Evolutionary conservation across 2,329 filamentous ascomycete species (phyloP), one percentile per base, ranked within the genome.

Genomic region (Capronia coronata): DNA sequence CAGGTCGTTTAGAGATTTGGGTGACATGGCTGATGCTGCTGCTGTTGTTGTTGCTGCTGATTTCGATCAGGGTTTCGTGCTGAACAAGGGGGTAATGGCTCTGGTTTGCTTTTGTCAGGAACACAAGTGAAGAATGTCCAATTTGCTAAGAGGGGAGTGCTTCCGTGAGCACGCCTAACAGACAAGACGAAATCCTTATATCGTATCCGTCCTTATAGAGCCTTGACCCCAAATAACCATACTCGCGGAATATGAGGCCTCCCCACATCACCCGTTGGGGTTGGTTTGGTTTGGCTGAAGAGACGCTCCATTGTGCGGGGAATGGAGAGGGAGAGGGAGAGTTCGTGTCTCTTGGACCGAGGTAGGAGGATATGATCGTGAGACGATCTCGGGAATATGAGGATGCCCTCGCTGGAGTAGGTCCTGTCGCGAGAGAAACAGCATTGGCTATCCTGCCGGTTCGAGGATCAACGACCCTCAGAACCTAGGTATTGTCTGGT

Each of bases 1-100:
- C 34, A 62, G 48, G 19, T 58, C 58, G 22, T 43, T 48, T 22
- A 56, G 25, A 2, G 54, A 48, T 40, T 56, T 54, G 10, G 53
- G 50, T 25, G 49, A 43, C 49, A 53, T 56, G n/a, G 22, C 44
- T 32, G 9, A 4, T 22, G 30, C 10, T 34, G 10, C n/a, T 10
- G 23, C 5, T 27, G 10, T 27, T 5, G 5, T 5, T 27, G 10
- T 27, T n/a, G n/a, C n/a, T n/a, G n/a, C n/a, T n/a, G n/a, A n/a
- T n/a, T n/a, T n/a, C n/a, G n/a, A n/a, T n/a, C n/a, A n/a, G n/a
- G n/a, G n/a, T n/a, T n/a, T n/a, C n/a, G n/a, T n/a, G n/a, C n/a
- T n/a, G n/a, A n/a, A n/a, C n/a, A n/a, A n/a, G n/a, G n/a, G n/a
- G n/a, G n/a, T n/a, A n/a, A 27, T 27, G 23, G 23, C 23, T 27